Evolutionary conservation across 1,284 basidiomycete genomes (phyloP), one percentile per base, ranked within the genome.

Genomic region (Neotropicomus parvogracilis): DNA sequence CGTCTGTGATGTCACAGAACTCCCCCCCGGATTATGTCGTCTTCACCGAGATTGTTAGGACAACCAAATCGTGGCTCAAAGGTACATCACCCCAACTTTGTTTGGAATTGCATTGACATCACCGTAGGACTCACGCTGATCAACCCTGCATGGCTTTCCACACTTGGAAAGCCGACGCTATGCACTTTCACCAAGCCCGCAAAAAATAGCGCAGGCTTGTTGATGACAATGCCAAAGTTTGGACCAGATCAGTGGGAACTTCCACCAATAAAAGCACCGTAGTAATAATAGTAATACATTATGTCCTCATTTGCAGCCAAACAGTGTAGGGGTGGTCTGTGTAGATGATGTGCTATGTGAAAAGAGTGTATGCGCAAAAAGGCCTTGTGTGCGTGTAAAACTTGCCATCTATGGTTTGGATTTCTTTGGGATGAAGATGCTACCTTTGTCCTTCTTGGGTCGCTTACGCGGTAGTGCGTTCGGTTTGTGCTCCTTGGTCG

Each of bases 181-280:
- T 98, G 95, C 68, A 88, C 85, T 1, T 97, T 91, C 65, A 91
- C 88, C 5, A 95, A 94, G 67, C 88, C 92, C 0, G 64, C 83
- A 26, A 88, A 86, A 68, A 83, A 86, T 46, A 82, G 77, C 33
- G 69, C 75, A 1, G 84, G 85, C 8, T 68, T 75, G 11, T 64
- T 78, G 50, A 82, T 91, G 75, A 81, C 87, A 10, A 81, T 85
- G 34, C 94, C 93, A 0, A 82, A 79, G 53, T 95, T 93, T 65
- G 89, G 89, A 13, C 84, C 85, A 39, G 79, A 85, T 28, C 82
- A 83, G 17, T 91, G 93, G 80, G 90, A 95, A 65, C 68, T 97
- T 45, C 91, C 92, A 33, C 77, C 88, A 5, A 74, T 93, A 35
- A 85, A 81, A 65, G 75, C 71, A 39, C 40, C 54, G 29, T 45